phyloP scores from a whole-genome alignment of 176 grass and related monocot genomes.

The Tillandsia leiboldiana region DNA sequence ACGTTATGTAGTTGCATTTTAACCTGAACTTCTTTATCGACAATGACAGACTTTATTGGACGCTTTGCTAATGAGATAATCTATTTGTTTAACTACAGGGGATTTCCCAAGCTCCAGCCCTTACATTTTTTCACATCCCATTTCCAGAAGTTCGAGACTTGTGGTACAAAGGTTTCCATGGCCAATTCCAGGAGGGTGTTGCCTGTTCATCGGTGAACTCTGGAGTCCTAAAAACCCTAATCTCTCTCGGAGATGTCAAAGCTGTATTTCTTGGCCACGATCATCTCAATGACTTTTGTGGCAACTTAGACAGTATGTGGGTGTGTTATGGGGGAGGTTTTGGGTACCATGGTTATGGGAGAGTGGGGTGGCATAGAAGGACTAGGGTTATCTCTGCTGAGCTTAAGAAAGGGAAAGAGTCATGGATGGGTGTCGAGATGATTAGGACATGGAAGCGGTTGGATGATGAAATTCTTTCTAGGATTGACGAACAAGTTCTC shows the following conservation, averaged over 20 bases:
- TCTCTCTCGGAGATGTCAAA: constrained; percentile 77
- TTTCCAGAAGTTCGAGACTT: constrained; percentile 59
- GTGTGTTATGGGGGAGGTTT: constrained; percentile 94
- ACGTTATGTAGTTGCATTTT: too few species aligned
- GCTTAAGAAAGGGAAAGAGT: constrained; percentile 42
- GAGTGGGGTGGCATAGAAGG: constrained; percentile 63
- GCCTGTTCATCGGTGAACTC: constrained; percentile 74
- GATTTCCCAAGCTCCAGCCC: constrained; percentile 29
- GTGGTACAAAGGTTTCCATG: constrained; percentile 59
- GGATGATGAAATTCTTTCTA: constrained; percentile 55
- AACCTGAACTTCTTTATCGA: too few species aligned
- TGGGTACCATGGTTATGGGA: constrained; percentile 86
- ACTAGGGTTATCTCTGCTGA: constrained; percentile 39
- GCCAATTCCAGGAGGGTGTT: constrained; percentile 74
- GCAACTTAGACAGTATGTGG: constrained; percentile 52
- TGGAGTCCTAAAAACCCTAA: constrained; percentile 42
- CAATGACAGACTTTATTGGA: not conserved
- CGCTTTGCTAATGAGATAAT: constrained; percentile 1
- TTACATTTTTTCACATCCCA: constrained; percentile 88
- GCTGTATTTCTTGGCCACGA: constrained; percentile 87
- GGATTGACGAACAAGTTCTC: constrained; percentile 71
- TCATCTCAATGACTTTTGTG: constrained; percentile 92
- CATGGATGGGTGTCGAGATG: constrained; percentile 47
- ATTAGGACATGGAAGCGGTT: constrained; percentile 76
- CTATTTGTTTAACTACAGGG: constrained; percentile 30